These are phyloP conservation scores for Solanum gracilifrons DNA, from an alignment of 257 asterid genomes.

Conservation along the genomic window DNA sequence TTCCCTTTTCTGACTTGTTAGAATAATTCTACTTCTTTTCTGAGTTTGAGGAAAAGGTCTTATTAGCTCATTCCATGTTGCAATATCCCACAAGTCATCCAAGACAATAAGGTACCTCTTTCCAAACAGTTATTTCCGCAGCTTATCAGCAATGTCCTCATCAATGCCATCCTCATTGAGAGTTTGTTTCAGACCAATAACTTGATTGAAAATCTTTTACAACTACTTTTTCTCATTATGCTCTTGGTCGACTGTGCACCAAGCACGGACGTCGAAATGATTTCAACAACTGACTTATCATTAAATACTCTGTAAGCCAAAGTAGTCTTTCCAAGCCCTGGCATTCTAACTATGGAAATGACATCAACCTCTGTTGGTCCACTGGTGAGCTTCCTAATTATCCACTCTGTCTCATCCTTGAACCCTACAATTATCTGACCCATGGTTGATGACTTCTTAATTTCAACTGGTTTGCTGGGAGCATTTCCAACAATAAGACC, in stretches of 20 bases:
- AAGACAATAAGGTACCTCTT: slow-evolving; percentile 12
- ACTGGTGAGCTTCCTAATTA: neutral
- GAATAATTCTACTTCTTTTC: slow-evolving; percentile 1
- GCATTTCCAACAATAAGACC: neutral
- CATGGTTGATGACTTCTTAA: neutral
- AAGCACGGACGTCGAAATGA: neutral
- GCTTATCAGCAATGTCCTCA: neutral
- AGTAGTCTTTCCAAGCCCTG: neutral
- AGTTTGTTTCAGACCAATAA: neutral
- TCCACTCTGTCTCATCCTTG: neutral
- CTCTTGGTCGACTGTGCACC: no score
- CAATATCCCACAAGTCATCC: slow-evolving; percentile 12
- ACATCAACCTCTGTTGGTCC: neutral
- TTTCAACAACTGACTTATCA: no score
- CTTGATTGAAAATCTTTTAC: neutral
- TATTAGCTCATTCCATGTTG: slow-evolving; percentile 1
- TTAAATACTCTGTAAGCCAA: no score
- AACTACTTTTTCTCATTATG: neutral
- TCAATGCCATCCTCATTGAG: neutral
- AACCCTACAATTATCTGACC: neutral
- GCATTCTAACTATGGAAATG: neutral
- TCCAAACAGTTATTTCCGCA: neutral
- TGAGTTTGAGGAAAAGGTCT: no score
- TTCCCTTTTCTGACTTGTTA: neutral
- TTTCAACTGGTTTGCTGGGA: neutral